Evolutionary conservation across 805 yeast species (phyloP), one percentile per base, ranked within the genome.

Genomic region (Candida stauntonica): DNA sequence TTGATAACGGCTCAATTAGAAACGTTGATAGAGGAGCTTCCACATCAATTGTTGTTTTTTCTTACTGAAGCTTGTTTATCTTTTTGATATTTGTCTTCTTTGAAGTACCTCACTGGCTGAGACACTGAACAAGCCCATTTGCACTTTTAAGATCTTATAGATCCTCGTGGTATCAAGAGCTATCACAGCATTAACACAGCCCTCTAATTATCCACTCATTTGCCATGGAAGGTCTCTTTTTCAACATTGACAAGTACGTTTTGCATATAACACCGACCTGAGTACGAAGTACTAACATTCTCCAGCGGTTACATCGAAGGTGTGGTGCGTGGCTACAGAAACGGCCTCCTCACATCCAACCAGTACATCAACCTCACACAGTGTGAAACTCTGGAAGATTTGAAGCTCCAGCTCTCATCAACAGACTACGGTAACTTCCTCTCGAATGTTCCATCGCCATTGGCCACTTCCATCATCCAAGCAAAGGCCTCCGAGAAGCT

Each of bases 391-490:
- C 72, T 93, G 47, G 99, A 93, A 41, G 99, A 93, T 64, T 71
- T 94, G 57, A 91, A 88, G 64, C 70, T 94, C 39, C 99, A 94
- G 68, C 73, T 93, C 38, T 82, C 96, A 3, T 87, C 97, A 29
- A 91, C 99, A 9, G 99, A 94, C 58, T 93, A 93, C 65, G 96
- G 96, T 31, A 85, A 82, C 62, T 87, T 89, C 56, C 70, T 93
- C 42, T 73, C 94, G 19, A 84, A 87, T 47, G 81, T 85, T 29
- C 81, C 89, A 12, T 77, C 88, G 4, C 80, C 88, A n/a, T 67
- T 93, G 46, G 75, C 95, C 17, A 89, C 99, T 3, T 74, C 89
- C 7, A 70, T 81, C n/a, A 83, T 93, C 57, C 95, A 89, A 62
- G 84, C 82, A 33, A 74, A 77, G 51, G 81, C 94, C 33, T 73